These are phyloP conservation scores for Geranomyces michiganensis DNA, from an alignment of 192 early-diverging fungal species.

Conservation along the genomic window DNA sequence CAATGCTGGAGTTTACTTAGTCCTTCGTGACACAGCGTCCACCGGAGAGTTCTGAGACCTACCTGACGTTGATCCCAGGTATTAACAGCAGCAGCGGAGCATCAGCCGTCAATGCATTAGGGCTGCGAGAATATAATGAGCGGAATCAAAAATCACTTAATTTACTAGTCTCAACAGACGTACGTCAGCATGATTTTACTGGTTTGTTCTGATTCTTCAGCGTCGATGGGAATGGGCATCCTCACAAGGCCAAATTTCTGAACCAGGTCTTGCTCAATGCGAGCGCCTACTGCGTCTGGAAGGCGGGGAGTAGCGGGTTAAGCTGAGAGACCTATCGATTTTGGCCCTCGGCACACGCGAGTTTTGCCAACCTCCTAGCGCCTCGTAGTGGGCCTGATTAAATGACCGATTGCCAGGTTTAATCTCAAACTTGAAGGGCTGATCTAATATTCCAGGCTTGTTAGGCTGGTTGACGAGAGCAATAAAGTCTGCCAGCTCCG, in stretches of 20 bases:
- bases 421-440: constrained; percentile 28
- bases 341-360: neutral
- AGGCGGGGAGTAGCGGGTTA: neutral
- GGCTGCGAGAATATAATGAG: neutral
- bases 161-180: neutral
- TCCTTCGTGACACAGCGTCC: neutral
- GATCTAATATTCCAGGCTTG: neutral
- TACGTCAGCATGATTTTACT: constrained; percentile 29
- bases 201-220: constrained; percentile 5
- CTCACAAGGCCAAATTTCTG: constrained; percentile 5
- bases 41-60: neutral
- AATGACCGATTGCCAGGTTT: neutral
- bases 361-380: constrained; percentile 5
- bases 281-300: constrained; percentile 1
- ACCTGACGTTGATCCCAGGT: neutral
- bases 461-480: neutral
- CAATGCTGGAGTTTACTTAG: constrained; percentile 8
- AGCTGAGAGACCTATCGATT: neutral
- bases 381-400: constrained; percentile 32
- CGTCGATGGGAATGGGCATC: constrained; percentile 25
- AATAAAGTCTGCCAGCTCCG: neutral
- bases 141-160: neutral
- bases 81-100: constrained; percentile 5
- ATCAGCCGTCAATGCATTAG: constrained; percentile 13
- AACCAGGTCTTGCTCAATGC: constrained; percentile 16